Conservation (phyloP, 1,284 basidiomycete genomes). For the Leucoagaricus sp. region DNA sequence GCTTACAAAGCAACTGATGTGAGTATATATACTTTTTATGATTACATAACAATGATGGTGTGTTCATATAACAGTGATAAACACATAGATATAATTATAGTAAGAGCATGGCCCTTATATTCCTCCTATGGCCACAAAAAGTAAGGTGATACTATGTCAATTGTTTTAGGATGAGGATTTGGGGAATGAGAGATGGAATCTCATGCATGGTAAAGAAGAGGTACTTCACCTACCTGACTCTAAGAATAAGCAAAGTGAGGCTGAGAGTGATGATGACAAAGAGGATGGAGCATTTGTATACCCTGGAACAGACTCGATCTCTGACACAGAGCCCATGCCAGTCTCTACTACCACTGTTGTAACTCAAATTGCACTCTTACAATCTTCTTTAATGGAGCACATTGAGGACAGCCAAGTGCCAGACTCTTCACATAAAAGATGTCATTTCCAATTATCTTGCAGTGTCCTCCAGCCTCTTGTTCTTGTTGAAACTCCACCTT, state of each 20-base stretch:
- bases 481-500: background rate
- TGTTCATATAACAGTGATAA: no score
- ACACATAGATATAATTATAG: no score
- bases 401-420: background rate
- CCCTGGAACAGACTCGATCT: slow-evolving; percentile 28
- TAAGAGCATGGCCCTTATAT: no score
- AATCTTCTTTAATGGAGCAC: background rate
- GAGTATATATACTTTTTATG: no score
- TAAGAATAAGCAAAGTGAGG: slow-evolving; percentile 5
- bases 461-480: background rate
- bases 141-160: no score
- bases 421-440: background rate
- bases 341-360: slow-evolving; percentile 7
- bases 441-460: background rate
- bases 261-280: slow-evolving; percentile 32
- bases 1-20: no score
- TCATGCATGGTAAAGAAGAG: slow-evolving; percentile 3
- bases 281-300: slow-evolving; percentile 50
- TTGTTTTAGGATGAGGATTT: slow-evolving; percentile 15
- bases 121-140: no score
- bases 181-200: slow-evolving; percentile 3
- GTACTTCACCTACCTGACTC: background rate
- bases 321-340: slow-evolving; percentile 18
- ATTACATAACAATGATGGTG: no score
- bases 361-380: background rate